Base-by-base conservation (phyloP, 2,329 filamentous ascomycete genomes). In the Penicillium glabrum region DNA sequence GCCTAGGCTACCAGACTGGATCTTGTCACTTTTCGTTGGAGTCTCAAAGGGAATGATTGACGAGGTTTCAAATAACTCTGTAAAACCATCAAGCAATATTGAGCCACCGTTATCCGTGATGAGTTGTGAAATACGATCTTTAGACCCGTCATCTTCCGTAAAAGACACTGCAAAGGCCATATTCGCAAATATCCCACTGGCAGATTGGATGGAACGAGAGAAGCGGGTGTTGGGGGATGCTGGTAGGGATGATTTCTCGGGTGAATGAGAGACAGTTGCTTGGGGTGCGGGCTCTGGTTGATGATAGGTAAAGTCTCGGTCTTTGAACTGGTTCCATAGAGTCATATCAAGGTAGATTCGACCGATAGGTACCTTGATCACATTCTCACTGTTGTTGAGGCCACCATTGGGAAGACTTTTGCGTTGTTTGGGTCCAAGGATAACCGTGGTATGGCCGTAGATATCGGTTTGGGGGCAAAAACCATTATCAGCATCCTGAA, bases 151-250 rank as follows among this genome's bases (percentile, higher is more conserved):
- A 51, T 85, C 81, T 1, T 83, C 80, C 2, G 80, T 77, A 60
- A 91, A 90, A 0, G 91, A 93, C 11, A 96, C 83, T 0, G 92
- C 92, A 73, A 98, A 97, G 0, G 86, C 86, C 92, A 97, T 96
- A 43, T 87, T 86, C 1, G 83, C 76, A 67, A 98, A 96, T 0
- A 96, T 61, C 3, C 78, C 77, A 19, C 64, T 68, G 3, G 46
- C 63, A 58, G 60, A 61, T 23, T 68, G 64, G 47, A 70, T 56
- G 51, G 63, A 71, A 57, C 81, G 78, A 7, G 80, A 79, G 24
- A 79, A 71, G 19, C 81, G 77, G 3, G 82, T 82, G 24, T 72
- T 73, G 1, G 83, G 82, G 1, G 82, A 82, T 35, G 71, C 71
- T 53, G 75, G 70, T 14, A 75, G 74, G 8, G 77, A 77, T 13